Evolutionary conservation across 352 stramenopile species (phyloP).

Genomic region (Phytophthora cryptogea): DNA sequence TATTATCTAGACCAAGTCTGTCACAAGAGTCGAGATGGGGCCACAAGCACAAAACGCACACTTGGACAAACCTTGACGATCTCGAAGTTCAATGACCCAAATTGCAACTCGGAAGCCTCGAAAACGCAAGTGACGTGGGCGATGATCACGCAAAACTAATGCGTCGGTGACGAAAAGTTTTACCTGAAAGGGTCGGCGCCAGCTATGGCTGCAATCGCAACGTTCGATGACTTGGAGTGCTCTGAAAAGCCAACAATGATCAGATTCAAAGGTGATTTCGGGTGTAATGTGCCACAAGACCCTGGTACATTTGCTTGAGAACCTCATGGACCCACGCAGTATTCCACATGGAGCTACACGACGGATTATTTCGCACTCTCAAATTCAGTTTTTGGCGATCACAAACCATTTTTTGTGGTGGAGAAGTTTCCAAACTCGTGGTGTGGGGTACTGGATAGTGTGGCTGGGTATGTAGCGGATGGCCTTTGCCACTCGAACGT

Average conservation of each 20-base stretch:
- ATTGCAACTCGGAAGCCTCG: neutral
- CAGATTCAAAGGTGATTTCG: neutral
- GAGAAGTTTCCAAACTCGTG: conserved; percentile 5
- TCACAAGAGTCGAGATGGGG: neutral
- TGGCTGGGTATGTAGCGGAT: conserved; percentile 5
- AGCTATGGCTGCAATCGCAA: neutral
- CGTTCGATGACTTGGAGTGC: neutral
- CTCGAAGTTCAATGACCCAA: neutral
- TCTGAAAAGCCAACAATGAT: neutral
- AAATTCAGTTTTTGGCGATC: conserved; percentile 5
- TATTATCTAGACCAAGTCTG: neutral
- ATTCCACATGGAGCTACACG: neutral
- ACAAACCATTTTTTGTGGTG: conserved; percentile 5
- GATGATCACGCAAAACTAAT: neutral
- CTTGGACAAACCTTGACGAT: neutral
- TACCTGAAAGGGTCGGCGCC: neutral
- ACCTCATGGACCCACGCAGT: neutral
- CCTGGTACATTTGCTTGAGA: neutral
- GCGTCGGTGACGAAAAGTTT: no score
- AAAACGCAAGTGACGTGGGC: neutral
- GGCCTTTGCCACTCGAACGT: conserved; percentile 1
- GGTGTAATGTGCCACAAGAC: neutral
- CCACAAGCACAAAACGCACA: neutral
- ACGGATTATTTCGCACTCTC: neutral
- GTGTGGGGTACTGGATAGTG: neutral